Evolutionary conservation across 2,329 filamentous ascomycete species (phyloP), one percentile per base, ranked within the genome.

Genomic region (Botrytis hyacinthi): DNA sequence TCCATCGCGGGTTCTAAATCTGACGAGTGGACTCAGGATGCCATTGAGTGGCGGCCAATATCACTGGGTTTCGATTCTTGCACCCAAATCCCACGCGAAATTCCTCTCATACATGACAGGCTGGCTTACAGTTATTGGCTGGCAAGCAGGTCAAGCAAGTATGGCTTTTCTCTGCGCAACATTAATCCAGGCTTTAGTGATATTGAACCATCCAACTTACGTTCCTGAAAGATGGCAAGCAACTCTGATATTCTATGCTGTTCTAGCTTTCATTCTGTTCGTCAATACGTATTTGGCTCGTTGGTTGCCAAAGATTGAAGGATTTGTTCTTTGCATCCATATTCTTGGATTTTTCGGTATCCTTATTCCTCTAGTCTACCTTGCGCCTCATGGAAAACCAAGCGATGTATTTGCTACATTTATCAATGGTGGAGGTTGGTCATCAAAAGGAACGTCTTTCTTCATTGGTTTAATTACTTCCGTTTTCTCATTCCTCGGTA

Each of bases 1-100:
- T 51, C 37, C 48, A 35, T n/a, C 22, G 4, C 73, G 20, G 29
- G 29, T 59, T 14, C 61, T 29, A 54, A 16, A 63, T 48, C 70
- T 68, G 68, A 62, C 18, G n/a, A 54, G 51, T 14, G 26, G 40
- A 32, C 26, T 44, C 35, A 77, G 76, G 83, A 86, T 87, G 4
- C 88, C 87, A 0, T 89, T 86, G 0, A 84, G 84, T 32, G 87
- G 87, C 20, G 87, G 88, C 3, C 87, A 89, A 76, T 89, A 88
- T 73, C 86, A 87, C 76, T 88, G 86, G 87, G 86, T 88, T 1
- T 86, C 84, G 0, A 85, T 87, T 70, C 86, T 88, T 73, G 84
- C 86, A 1, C 84, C 86, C 0, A 80, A 78, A 0, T 79, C 79
- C 51, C 81, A 83, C 66, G 86, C 88, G 75, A 87, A 85, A 73